Conservation (phyloP, 108 stramenopile genomes). For the Nitzschia inconspicua region DNA sequence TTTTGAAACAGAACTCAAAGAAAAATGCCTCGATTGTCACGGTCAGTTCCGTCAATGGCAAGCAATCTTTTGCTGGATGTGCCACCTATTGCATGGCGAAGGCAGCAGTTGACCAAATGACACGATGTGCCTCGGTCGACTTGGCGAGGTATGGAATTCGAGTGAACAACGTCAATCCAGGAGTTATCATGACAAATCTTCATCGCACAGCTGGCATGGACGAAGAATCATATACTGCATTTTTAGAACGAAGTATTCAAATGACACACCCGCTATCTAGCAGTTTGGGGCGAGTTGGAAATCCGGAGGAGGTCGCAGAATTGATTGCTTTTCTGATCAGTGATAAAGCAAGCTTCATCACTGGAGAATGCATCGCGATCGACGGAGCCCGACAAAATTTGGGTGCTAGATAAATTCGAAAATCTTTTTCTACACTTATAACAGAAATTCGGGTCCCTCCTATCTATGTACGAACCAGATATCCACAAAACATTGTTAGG, state of each 20-base stretch:
- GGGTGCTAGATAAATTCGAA: conserved; percentile 48
- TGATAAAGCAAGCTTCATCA: conserved; percentile 48
- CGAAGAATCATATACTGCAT: conserved; percentile 50
- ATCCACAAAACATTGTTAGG: too few species aligned
- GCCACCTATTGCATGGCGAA: conserved; percentile 63
- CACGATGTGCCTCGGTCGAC: conserved; percentile 57
- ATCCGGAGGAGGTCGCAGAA: conserved; percentile 54
- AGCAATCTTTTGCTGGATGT: conserved; percentile 56
- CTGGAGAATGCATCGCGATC: conserved; percentile 64
- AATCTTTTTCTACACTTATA: too few species aligned
- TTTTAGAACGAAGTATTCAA: conserved; percentile 47
- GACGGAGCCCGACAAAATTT: conserved; percentile 63
- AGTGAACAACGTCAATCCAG: conserved; percentile 65
- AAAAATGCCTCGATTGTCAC: conserved; percentile 47
- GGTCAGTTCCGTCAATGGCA: conserved; percentile 66
- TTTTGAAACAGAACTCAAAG: conserved; percentile 27
- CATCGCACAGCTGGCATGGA: conserved; percentile 42
- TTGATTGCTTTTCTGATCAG: conserved; percentile 57
- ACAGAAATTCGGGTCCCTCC: too few species aligned
- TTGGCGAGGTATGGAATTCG: conserved; percentile 59
- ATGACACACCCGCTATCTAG: conserved; percentile 56
- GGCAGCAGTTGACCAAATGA: conserved; percentile 64
- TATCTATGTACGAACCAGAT: too few species aligned
- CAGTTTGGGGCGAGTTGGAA: conserved; percentile 43
- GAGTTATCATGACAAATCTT: conserved; percentile 60